phyloP scores from a whole-genome alignment of 768 basidiomycete genomes.

The Suillus variegatus region DNA sequence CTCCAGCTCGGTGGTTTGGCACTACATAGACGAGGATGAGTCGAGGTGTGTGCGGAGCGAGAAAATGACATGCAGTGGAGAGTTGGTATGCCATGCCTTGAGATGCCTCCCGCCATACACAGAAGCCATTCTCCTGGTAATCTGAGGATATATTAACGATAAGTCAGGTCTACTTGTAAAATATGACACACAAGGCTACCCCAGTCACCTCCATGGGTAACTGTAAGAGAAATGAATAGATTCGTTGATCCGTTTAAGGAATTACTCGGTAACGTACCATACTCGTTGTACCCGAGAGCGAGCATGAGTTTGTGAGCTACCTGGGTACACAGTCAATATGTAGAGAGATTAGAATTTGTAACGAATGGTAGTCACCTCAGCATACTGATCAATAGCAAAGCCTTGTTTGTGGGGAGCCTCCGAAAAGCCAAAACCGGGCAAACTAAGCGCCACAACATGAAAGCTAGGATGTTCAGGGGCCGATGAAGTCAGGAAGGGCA shows the following conservation, averaged over 20 bases:
- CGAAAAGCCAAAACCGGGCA: conserved; percentile 51
- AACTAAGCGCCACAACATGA: conserved; percentile 51
- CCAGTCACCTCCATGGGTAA: conserved; percentile 54
- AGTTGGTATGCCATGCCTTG: conserved; percentile 57
- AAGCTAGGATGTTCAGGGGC: conserved; percentile 52
- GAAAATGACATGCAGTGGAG: conserved; percentile 33
- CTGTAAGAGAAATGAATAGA: conserved; percentile 25
- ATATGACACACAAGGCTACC: conserved; percentile 34
- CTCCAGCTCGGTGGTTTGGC: conserved; percentile 22
- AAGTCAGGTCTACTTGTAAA: neutral
- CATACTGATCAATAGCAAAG: conserved; percentile 49
- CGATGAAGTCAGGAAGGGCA: conserved; percentile 45
- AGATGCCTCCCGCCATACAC: conserved; percentile 41
- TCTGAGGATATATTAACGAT: conserved; percentile 23
- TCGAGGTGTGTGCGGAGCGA: neutral
- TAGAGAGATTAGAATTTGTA: neutral
- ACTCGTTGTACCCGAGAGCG: conserved; percentile 32
- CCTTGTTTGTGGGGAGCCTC: conserved; percentile 54
- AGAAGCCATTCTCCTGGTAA: conserved; percentile 34
- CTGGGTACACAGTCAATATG: conserved; percentile 24
- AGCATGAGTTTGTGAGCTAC: conserved; percentile 52
- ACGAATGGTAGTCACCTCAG: conserved; percentile 42
- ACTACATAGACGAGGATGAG: conserved; percentile 15
- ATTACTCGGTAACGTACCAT: conserved; percentile 2
- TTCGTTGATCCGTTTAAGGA: neutral